phyloP scores from a whole-genome alignment of 2,329 filamentous ascomycete species.

The Colletotrichum lupini region DNA sequence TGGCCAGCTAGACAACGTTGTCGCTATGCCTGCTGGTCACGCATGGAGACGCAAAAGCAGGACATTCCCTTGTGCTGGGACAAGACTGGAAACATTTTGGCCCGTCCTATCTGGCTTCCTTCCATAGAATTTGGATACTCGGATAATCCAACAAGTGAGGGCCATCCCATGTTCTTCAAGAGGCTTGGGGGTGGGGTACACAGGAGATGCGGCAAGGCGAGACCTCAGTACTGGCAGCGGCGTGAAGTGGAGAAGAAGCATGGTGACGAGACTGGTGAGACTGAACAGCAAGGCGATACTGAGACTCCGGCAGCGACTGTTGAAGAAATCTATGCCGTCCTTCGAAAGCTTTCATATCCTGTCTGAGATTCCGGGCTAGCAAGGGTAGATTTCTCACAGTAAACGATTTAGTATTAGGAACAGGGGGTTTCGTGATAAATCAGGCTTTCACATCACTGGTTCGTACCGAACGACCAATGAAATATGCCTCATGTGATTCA shows the following conservation, averaged over 20 bases:
- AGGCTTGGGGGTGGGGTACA: background rate
- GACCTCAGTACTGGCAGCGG: background rate
- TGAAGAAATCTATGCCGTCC: background rate
- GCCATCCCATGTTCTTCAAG: background rate
- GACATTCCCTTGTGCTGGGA: background rate
- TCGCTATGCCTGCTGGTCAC: background rate
- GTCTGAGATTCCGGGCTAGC: background rate
- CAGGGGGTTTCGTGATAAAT: too few species aligned
- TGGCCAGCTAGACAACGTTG: background rate
- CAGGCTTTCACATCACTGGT: too few species aligned
- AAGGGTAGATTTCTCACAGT: too few species aligned
- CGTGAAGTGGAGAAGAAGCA: background rate
- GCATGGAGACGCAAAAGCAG: background rate
- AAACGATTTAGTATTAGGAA: too few species aligned
- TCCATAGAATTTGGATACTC: background rate
- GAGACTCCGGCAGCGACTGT: background rate
- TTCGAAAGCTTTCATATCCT: background rate
- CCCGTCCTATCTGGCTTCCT: background rate
- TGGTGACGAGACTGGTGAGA: accelerated
- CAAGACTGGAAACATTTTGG: background rate
- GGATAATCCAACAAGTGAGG: background rate
- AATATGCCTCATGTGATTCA: too few species aligned
- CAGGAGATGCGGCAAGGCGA: background rate
- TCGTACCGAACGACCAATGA: too few species aligned
- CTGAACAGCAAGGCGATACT: background rate